Evolutionary conservation across 495 filamentous ascomycete genomes (phyloP), one percentile per base, ranked within the genome.

Genomic region (Penicillium pulvis): DNA sequence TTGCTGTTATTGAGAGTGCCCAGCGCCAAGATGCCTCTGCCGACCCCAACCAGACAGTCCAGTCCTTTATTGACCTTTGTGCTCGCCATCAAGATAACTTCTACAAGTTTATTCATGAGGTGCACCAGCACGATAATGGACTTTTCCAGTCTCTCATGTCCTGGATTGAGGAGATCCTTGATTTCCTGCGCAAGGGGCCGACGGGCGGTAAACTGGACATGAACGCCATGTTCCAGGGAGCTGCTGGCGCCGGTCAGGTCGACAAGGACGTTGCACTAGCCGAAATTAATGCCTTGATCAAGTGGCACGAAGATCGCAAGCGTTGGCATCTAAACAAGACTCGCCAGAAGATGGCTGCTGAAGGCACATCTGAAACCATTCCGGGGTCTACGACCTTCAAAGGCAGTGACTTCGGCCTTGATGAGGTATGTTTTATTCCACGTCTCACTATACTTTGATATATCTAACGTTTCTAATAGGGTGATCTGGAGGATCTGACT

Each of bases 301-400:
- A 88, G 54, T 98, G 94, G 94, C 94, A 98, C 66, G 90, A 90
- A 70, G 90, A 89, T 55, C 80, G 95, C 46, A 97, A 98, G 78
- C 89, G 90, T 69, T 98, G 94, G 94, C 94, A 98, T 64, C 84
- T 95, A 56, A 91, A 95, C 71, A 98, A 98, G 79, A 98, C 94
- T 8, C 79, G 93, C 56, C 94, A 97, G 77, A 98, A 98, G 81
- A 98, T 98, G 94, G 94, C 94, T 5, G 90, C 90, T 16, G 90
- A 91, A 58, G 90, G 87, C 6, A 79, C 75, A 0, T 79, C 74
- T 23, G 67, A 76, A 6, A 50, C 56, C 1, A 71, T 71, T n/a
- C 77, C 77, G 8, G 85, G 82, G 19, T 75, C 72, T 52, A 67
- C 81, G 10, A 79, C 74, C 20, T 93, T 96, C 75, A 82, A 75